Evolutionary conservation across 2,329 filamentous ascomycete genomes (phyloP), one percentile per base, ranked within the genome.

Genomic region (Aaosphaeria pasadenensis): DNA sequence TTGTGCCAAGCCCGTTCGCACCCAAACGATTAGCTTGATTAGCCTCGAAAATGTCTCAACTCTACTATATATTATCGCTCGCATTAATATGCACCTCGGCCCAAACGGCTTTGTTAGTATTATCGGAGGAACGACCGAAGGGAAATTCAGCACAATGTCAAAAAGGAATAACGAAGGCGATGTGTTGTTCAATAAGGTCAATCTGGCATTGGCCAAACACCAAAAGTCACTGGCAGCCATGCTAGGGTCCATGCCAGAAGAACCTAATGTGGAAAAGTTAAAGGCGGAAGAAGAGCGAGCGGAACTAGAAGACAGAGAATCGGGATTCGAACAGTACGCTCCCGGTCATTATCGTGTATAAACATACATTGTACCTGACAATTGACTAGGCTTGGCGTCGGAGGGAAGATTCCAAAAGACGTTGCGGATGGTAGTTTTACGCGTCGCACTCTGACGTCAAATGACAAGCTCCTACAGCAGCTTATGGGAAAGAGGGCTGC

Each of bases 161-260:
- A 67, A 66, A 44, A 47, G 57, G 42, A 63, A 60, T 39, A 63
- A 50, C 7, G 76, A 79, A 49, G 76, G 76, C 39, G 80, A 83
- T 53, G 70, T 83, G 36, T 74, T 84, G 43, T 73, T 78, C 45
- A 83, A 82, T 56, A 71, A 73, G 45, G 71, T 78, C 31, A 80
- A 75, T 52, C 73, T 84, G 42, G 74, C 74, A 4, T 67, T 81
- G 7, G 78, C 81, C 5, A 76, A 77, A 46, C 76, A 74, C 44
- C 78, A 81, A 54, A 74, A 74, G 32, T 67, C 82, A 13, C 70
- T 84, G 50, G 73, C 77, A 44, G 82, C 81, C 54, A 80, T 79
- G 77, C 74, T 84, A 30, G 78, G 78, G 9, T 64, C 76, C n/a
- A 71, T 69, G 48, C 63, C 72, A 5, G 48, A 64, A n/a, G 71